Base-by-base conservation (phyloP, 805 yeast genomes). In the Sugiyamaella floridensis region DNA sequence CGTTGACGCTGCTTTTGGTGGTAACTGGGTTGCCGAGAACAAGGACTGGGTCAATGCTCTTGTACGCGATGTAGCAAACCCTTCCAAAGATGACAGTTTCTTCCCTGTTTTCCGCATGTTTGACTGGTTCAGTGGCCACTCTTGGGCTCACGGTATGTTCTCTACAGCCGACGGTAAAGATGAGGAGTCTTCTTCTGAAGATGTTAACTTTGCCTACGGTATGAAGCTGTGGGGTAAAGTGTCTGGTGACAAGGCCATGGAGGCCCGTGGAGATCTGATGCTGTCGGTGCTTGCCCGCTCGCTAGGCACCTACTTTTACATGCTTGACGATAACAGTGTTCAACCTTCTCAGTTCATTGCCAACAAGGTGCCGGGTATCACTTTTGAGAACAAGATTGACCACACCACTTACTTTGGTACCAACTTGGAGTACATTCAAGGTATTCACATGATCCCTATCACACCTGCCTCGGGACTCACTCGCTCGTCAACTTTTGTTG, bases 391-490 rank as follows among this genome's bases (percentile, higher is more conserved):
- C 70, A 84, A 85, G 63, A 71, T 82, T 47, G 89, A 82, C 61
- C 83, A 83, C 71, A 79, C 88, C 5, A 85, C 92, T 2, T 86
- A 79, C 65, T 86, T 86, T 60, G 90, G 90, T 2, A 69, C 74
- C 53, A 73, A 79, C 54, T 67, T 72, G 28, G 85, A 84, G 65
- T 85, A 81, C 63, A 84, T 83, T 48, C 89, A 85, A 63, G 93
- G 93, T 9, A 85, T 85, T 54, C 89, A 86, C 61, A 86, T 85
- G 90, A 66, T 86, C 43, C 92, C 92, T 26, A 71, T 82, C 44
- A 83, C 87, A 0, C 85, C 87, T 1, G 76, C 76, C 14, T 78
- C 85, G 15, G 75, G 81, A 1, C 75, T 71, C 51, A 74, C 82
- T 40, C 72, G 90, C 59, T 63, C 69, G 15, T 72, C 81, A 4